Base-by-base conservation (phyloP, 441 rosid genomes). In the Adansonia grandidieri region DNA sequence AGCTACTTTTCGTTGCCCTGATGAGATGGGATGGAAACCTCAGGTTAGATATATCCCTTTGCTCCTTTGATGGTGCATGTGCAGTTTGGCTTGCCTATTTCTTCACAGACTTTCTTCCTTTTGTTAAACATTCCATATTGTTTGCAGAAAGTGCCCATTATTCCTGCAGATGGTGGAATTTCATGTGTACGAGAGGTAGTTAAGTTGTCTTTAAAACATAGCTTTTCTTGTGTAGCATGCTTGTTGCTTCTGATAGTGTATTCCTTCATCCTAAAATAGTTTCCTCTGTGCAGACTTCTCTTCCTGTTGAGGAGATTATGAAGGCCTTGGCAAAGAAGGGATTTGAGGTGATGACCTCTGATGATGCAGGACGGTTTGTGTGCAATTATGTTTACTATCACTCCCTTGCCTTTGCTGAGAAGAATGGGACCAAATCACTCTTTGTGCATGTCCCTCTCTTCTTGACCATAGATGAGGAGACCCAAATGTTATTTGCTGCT, bases 21-120 rank as follows among this genome's bases (percentile, higher is more conserved):
- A 96, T 87, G 97, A 96, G 88, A 83, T 91, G 96, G 98, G 97
- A 77, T 95, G 98, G 99, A 92, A 95, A 80, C 97, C 98, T 78
- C 98, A 95, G 99, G 99, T 95, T 73, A 71, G 79, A 73, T 58
- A 37, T 71, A 58, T 79, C 74, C n/a, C 68, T 17, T 24, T 64
- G 0, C 47, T 71, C 64, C 72, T 32, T 74, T 58, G 42, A 40
- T 77, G 28, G 13, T 78, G 61, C 44, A 15, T 9, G 17, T 48
- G 67, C 15, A 62, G 6, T 24, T 62, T 45, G n/a, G 5, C 63
- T 28, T 8, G 2, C 24, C 13, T 47, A 14, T 48, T 14, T 63
- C 45, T 76, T 71, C 19, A 54, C 20, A 48, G 19, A 6, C n/a
- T 68, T 19, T 19, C 54, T 74, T 65, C 64, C 19, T 79, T 85